phyloP scores from a whole-genome alignment of 169 alveolate genomes.

The Amoebophrya sp. region DNA sequence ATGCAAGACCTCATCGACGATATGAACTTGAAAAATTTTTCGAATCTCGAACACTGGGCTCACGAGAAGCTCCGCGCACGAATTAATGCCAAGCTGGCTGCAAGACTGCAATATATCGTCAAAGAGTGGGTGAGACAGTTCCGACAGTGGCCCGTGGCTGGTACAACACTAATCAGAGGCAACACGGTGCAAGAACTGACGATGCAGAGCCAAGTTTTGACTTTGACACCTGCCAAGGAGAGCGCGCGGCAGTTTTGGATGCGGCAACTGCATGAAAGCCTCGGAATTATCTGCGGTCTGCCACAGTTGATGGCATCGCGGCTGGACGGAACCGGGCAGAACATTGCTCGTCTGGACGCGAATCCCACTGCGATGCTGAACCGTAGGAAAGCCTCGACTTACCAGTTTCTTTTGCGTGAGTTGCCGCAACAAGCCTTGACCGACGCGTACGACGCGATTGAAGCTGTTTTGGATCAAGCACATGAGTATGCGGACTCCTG shows the following conservation, averaged over 20 bases:
- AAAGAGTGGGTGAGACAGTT: slow-evolving; percentile 46
- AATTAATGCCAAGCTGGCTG: not conserved
- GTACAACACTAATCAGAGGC: slow-evolving; percentile 41
- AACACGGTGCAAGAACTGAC: slow-evolving; percentile 39
- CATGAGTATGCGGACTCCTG: slow-evolving; percentile 82
- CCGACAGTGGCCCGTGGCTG: slow-evolving; percentile 44
- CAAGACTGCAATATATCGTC: slow-evolving; percentile 27
- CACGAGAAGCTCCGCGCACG: not conserved
- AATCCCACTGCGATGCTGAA: not conserved
- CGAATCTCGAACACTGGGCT: slow-evolving; percentile 43
- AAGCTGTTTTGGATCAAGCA: slow-evolving; percentile 25
- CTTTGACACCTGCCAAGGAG: slow-evolving; percentile 48
- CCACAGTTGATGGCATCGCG: slow-evolving; percentile 36
- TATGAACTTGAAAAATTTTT: slow-evolving; percentile 43
- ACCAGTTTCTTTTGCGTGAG: not conserved
- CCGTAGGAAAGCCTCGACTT: not conserved
- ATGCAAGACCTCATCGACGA: slow-evolving; percentile 48
- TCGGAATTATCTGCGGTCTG: slow-evolving; percentile 43
- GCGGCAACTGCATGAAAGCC: slow-evolving; percentile 41
- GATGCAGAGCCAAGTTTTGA: slow-evolving; percentile 41
- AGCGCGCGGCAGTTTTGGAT: slow-evolving; percentile 55
- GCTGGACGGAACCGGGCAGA: not conserved
- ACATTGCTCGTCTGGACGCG: not conserved
- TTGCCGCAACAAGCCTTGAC: not conserved
- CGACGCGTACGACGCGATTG: slow-evolving; percentile 23